Conservation (phyloP, 2,329 filamentous ascomycete genomes). For the Claviceps sp. region DNA sequence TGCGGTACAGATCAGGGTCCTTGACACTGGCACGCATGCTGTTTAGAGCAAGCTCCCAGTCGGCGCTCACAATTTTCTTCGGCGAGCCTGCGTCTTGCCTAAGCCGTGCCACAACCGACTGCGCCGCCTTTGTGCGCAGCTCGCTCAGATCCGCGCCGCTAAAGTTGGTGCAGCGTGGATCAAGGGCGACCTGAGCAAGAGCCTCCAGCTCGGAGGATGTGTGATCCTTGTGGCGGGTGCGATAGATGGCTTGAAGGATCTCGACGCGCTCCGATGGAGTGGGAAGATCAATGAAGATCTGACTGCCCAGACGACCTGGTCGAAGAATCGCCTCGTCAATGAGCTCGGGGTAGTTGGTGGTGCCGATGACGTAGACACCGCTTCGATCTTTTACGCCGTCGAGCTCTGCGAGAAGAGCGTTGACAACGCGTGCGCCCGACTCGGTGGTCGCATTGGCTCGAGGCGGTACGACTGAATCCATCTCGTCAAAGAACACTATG, state of each 20-base stretch:
- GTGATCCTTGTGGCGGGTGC: conserved; percentile 24
- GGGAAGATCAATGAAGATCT: conserved; percentile 82
- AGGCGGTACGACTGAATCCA: conserved; percentile 81
- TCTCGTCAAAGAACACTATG: conserved; percentile 95
- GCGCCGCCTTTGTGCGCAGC: conserved; percentile 33
- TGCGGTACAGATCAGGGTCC: conserved; percentile 30
- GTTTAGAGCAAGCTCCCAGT: conserved; percentile 40
- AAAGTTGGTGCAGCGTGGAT: conserved; percentile 58
- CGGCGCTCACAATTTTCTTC: conserved; percentile 20
- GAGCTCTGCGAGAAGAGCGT: conserved; percentile 85
- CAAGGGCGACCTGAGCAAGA: conserved; percentile 52
- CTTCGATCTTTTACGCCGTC: conserved; percentile 70
- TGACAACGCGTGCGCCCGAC: conserved; percentile 78
- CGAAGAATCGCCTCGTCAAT: conserved; percentile 93
- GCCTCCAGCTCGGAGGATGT: conserved; percentile 34
- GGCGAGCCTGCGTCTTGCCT: conserved; percentile 14
- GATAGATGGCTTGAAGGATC: conserved; percentile 60
- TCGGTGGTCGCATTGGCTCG: conserved; percentile 70
- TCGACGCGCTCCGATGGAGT: conserved; percentile 67
- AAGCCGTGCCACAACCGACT: conserved; percentile 33
- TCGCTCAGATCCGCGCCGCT: conserved; percentile 52
- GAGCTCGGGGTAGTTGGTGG: conserved; percentile 90
- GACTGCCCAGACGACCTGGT: conserved; percentile 75
- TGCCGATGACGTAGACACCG: conserved; percentile 88
- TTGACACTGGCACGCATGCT: conserved; percentile 37